phyloP scores from a whole-genome alignment of 1,139 yeast genomes.

The Hemisphaericaspora xylofermentans region DNA sequence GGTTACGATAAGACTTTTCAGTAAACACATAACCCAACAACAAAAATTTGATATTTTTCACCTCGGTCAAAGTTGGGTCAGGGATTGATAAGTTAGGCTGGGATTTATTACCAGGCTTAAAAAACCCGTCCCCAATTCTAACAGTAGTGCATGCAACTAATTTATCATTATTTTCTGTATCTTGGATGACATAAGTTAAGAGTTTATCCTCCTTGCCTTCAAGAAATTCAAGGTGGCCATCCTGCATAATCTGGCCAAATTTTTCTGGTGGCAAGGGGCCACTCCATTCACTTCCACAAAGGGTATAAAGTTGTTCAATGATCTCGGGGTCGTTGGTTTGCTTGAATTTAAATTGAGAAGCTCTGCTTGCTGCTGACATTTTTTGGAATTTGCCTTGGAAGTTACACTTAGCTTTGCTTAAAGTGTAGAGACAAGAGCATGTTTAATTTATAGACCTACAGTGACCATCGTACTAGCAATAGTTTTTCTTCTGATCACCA shows the following conservation, averaged over 20 bases:
- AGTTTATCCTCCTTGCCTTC: constrained; percentile 15
- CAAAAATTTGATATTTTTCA: constrained; percentile 29
- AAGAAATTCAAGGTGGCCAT: constrained; percentile 16
- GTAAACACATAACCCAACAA: constrained; percentile 32
- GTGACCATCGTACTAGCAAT: too few species aligned
- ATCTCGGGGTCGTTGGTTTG: constrained; percentile 29
- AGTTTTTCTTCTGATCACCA: too few species aligned
- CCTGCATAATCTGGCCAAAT: constrained; percentile 24
- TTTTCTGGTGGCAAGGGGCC: constrained; percentile 24
- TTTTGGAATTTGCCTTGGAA: too few species aligned
- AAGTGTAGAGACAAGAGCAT: too few species aligned
- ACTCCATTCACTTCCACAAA: constrained; percentile 34
- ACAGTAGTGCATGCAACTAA: constrained; percentile 30
- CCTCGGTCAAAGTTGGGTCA: constrained; percentile 35
- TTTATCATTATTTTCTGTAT: constrained; percentile 20
- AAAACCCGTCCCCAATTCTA: constrained; percentile 28
- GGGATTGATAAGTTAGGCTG: constrained; percentile 31
- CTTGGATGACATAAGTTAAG: constrained; percentile 31
- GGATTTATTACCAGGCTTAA: constrained; percentile 31
- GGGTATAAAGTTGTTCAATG: constrained; percentile 24
- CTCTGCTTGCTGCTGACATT: background rate
- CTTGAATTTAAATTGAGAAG: constrained; percentile 7
- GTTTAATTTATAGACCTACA: too few species aligned
- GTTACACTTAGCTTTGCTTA: background rate
- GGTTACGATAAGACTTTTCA: constrained; percentile 24